A percentile compares a stretch with the other conserved stretches of the same genome.
phyloP scores from a whole-genome alignment of 352 stramenopile genomes.

The Pythium aristosporum region DNA sequence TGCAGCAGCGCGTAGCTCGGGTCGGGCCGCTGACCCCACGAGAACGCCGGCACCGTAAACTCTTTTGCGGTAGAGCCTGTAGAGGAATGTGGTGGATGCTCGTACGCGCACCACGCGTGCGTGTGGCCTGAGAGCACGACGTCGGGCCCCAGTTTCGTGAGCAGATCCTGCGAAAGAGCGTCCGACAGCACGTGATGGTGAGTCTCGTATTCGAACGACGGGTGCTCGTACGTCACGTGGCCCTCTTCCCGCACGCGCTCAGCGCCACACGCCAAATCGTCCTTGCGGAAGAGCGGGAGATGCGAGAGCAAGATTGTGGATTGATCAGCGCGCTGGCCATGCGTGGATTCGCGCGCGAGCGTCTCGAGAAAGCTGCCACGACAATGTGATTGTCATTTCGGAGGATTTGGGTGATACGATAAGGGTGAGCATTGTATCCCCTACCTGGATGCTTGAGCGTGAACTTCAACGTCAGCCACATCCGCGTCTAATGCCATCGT shows the following conservation, averaged over 20 bases:
- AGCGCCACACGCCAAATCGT: slow-evolving; percentile 60
- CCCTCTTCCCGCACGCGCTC: slow-evolving; percentile 44
- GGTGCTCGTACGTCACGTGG: slow-evolving; percentile 82
- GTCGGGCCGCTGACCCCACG: slow-evolving; percentile 76
- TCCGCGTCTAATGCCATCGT: slow-evolving; percentile 79
- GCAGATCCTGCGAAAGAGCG: slow-evolving; percentile 46
- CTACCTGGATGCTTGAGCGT: slow-evolving; percentile 52
- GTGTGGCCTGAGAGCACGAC: slow-evolving; percentile 75
- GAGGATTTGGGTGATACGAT: not conserved
- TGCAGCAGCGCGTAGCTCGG: slow-evolving; percentile 69
- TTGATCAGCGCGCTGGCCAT: slow-evolving; percentile 10
- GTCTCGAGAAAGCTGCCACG: slow-evolving; percentile 43
- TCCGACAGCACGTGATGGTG: slow-evolving; percentile 73
- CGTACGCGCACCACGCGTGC: slow-evolving; percentile 63
- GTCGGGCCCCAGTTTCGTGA: slow-evolving; percentile 44
- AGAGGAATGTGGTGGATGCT: slow-evolving; percentile 23
- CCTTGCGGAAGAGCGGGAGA: slow-evolving; percentile 51
- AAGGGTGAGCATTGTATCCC: not conserved
- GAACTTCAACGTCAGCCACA: slow-evolving; percentile 43
- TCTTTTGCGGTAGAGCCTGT: slow-evolving; percentile 27
- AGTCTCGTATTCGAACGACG: slow-evolving; percentile 55
- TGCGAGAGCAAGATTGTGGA: slow-evolving; percentile 59
- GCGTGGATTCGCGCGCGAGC: slow-evolving; percentile 34
- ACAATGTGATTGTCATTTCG: not conserved
- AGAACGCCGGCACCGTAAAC: slow-evolving; percentile 74